Base-by-base conservation (phyloP, 2,329 filamentous ascomycete genomes). In the Ploettnerulaceae sp. region DNA sequence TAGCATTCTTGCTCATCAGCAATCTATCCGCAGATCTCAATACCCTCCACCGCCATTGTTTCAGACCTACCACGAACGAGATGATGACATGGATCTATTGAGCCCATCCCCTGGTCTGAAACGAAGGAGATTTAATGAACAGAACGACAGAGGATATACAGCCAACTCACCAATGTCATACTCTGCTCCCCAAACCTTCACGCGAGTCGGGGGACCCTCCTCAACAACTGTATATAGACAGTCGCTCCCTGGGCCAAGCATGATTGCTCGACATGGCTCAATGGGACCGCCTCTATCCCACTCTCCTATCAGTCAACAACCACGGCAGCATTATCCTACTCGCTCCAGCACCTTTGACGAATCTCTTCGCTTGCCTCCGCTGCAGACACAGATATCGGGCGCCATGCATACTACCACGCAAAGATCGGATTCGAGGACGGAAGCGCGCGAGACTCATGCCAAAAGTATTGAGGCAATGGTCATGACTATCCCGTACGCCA, bases 401-500 rank as follows among this genome's bases (percentile, higher is more conserved):
- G 60, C 55, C 62, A 61, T 42, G 59, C 63, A 22, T 61, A 59
- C 44, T 60, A 61, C 50, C 7, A 9, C 73, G 18, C 70, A 71
- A 3, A 57, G 59, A 48, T 55, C 59, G 12, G 66, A 68, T 45
- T 42, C 33, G 34, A 59, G 52, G 44, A 53, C 35, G 57, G 58
- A 59, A 20, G 63, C 40, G 55, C 61, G 54, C 59, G 67, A 55
- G 61, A 64, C 43, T 49, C 65, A 59, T 63, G 64, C 67, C 54
- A 73, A 61, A 51, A 76, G 71, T 38, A 68, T 85, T 17, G 81
- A 85, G 57, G 79, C 82, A 6, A 82, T 85, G 69, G 79, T 90
- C 49, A 87, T 86, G 81, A 79, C 74, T 20, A 85, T 93, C 41
- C 77, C 84, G 0, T 84, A 86, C 58, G 67, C 81, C 34, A 81